Evolutionary conservation across 495 filamentous ascomycete genomes (phyloP), one percentile per base, ranked within the genome.

Genomic region (Xylaria sp.): DNA sequence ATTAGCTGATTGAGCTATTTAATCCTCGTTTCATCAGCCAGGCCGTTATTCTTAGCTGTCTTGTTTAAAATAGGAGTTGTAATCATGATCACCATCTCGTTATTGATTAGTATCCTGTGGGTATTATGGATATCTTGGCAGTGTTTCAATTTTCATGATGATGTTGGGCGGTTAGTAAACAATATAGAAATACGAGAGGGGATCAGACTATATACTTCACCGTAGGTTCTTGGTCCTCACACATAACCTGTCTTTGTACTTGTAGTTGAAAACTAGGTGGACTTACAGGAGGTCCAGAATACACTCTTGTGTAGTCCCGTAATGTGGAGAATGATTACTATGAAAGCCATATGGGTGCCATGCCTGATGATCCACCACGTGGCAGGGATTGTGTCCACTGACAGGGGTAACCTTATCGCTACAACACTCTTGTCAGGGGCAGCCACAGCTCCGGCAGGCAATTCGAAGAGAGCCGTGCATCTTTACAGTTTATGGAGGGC

Each of bases 281-380:
- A 19, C 48, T 58, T 29, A 58, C 15, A n/a, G 15, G 17, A 35
- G 29, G 31, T 59, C 33, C 31, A 59, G 29, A 37, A 37, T 59
- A 37, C 31, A 58, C 29, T 37, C 57, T 59, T 33, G 44, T 48
- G 61, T 64, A 64, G 61, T 64, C 41, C 43, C 2, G n/a, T 48
- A n/a, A 48, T 46, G 62, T 55, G 35, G 64, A 55, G 46, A 17
- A 55, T 67, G 64, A 67, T 67, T 67, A 67, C 64, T 67, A 67
- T 41, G 64, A 67, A 66, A 64, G 61, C 61, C 61, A 29, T 62
- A 24, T 62, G 59, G 53, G 5, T 40, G 62, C 29, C 17, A 66
- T 66, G 63, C 15, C n/a, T 37, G 31, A 24, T 55, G 48, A 55
- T 55, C 64, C 64, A 67, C 64, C 48, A 67, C 46, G 64, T 40